A percentile compares a stretch with the other conserved stretches of the same genome.
Conservation (phyloP, 805 yeast genomes). For the Ascoidea asiatica region DNA sequence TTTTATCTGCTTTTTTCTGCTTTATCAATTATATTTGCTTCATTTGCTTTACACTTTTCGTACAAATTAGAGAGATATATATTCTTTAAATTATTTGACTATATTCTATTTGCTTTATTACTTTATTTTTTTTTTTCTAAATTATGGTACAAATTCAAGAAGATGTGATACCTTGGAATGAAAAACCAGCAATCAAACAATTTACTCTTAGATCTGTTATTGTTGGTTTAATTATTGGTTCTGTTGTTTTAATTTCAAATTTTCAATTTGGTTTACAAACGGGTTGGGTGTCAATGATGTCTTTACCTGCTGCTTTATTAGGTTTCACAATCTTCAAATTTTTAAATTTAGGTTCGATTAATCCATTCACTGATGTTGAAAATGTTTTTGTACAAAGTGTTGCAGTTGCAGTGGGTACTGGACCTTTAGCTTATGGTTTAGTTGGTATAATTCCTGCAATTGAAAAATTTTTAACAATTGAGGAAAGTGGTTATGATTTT, state of each 20-base stretch:
- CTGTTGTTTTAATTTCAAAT: conserved; percentile 75
- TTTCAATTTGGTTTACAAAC: conserved; percentile 96
- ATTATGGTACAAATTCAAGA: too few relatives aligned
- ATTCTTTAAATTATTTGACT: too few relatives aligned
- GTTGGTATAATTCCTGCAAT: conserved; percentile 95
- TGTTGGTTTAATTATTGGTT: conserved; percentile 76
- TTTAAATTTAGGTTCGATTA: conserved; percentile 21
- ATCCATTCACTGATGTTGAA: conserved; percentile 75
- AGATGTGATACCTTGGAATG: conserved; percentile 19
- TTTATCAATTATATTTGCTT: too few relatives aligned
- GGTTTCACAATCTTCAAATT: conserved; percentile 76
- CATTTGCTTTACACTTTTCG: too few relatives aligned
- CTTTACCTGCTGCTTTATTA: conserved; percentile 80
- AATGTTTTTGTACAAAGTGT: conserved; percentile 86
- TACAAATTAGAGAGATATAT: too few relatives aligned
- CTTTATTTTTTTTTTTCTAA: too few relatives aligned
- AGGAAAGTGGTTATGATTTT: conserved; percentile 54
- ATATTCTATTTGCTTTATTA: too few relatives aligned
- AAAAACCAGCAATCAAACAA: conserved; percentile 45
- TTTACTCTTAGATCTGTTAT: conserved; percentile 61
- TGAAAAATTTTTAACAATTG: conserved; percentile 69
- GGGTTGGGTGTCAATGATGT: conserved; percentile 99
- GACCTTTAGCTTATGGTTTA: conserved; percentile 89
- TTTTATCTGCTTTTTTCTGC: too few relatives aligned
- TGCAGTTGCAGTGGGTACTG: conserved; percentile 95